Base-by-base conservation (phyloP, 441 rosid genomes). In the Theobroma grandiflorum region DNA sequence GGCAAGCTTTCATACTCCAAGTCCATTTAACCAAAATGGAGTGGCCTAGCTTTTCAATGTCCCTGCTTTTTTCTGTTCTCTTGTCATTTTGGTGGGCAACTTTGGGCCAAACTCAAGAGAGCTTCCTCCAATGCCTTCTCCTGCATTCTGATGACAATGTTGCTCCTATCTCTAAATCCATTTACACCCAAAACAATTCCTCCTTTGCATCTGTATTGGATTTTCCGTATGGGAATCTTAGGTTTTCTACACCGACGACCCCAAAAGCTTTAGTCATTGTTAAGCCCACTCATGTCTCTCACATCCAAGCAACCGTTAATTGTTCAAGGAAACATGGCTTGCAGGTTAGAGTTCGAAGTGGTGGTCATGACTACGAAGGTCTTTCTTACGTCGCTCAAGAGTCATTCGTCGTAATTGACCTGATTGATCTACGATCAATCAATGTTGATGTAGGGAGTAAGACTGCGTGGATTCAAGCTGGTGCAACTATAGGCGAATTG, bases 401-500 rank as follows among this genome's bases (percentile, higher is more conserved):
- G 8, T 88, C 85, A 8, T 87, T 85, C 31, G 77, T 84, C 35
- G 65, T 88, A 37, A 77, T 89, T 26, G 90, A 89, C 81, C 80
- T 87, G 89, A 76, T 80, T 52, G 80, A 84, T 69, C 82, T 87
- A 33, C 74, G 88, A 6, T 78, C 86, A 4, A 72, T 86, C 16
- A 38, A 83, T 4, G 75, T 89, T 9, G 82, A 87, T 50, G 31
- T 76, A 1, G 78, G 53, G 3, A 79, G 45, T 14, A 74, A 82
- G 52, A 83, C 84, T 0, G 90, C 89, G 0, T 87, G 89, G 90
- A 86, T 87, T 47, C 81, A 86, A 42, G 47, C 87, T 0, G 90
- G 90, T 37, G 88, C 90, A 12, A 82, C 84, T 1, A 65, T 89
- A 2, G 90, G 89, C 9, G 90, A 89, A 31, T 72, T 89, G 37